Base-by-base conservation (phyloP, 495 filamentous ascomycete genomes). In the Daldinia loculata region DNA sequence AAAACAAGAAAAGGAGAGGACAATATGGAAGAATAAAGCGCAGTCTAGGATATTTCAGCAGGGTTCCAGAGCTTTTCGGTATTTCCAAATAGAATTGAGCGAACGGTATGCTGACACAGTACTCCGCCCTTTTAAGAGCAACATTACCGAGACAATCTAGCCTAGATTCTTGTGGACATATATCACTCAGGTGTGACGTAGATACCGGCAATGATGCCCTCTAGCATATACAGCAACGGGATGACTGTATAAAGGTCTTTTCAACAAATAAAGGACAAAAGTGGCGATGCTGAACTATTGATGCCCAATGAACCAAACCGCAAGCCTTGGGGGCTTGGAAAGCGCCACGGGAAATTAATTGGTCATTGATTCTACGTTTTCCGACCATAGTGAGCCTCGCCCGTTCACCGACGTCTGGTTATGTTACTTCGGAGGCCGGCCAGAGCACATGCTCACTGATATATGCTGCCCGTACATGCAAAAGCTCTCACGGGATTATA, bases 271-370 rank as follows among this genome's bases (percentile, higher is more conserved):
- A 51, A 63, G 48, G 60, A 30, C 61, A 38, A 12, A 48, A 32
- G 50, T 30, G 36, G 61, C 61, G 38, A 36, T 50, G 53, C 39
- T n/a, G 17, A 26, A 14, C 38, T 5, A 38, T 65, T 50, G 38
- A 57, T 65, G 22, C 53, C 63, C 43, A 45, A 67, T 27, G 4
- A 15, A 34, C 14, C 19, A 27, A 50, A 45, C 17, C 8, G 12
- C 4, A 53, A 53, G 50, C 50, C 50, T 53, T 53, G 50, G 50
- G 24, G 50, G 24, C 24, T 53, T 50, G 1, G 9, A 56, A 29
- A 56, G 51, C 50, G 50, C 36, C 9, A 14, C 14, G 22, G 4
- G 17, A 24, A 48, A 27, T 36, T 29, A 11, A 66, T 29, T 48
- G 34, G 41, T 29, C 15, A 4, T 15, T 26, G 3, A 11, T 41